These are phyloP conservation scores for Neoscytalidium dimidiatum DNA, from an alignment of 2,329 filamentous ascomycete species.

Conservation along the genomic window DNA sequence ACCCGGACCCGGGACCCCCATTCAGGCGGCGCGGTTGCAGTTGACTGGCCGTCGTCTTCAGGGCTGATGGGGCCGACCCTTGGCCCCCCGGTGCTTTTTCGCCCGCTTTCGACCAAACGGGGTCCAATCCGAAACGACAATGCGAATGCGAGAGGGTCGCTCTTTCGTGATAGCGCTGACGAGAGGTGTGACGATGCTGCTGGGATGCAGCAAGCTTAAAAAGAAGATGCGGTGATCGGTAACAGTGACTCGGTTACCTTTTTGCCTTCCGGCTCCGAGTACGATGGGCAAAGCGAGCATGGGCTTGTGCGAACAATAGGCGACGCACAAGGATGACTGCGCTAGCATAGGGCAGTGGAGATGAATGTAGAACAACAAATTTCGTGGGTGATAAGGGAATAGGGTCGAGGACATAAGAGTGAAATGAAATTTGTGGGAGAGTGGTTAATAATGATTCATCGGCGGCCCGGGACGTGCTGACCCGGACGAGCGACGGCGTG, in stretches of 20 bases:
- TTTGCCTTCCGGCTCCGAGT: background rate
- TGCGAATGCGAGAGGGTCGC: background rate
- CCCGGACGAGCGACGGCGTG: background rate
- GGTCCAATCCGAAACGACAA: background rate
- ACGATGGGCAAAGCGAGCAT: background rate
- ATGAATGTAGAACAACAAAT: background rate
- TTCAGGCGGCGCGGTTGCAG: background rate
- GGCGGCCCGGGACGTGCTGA: background rate
- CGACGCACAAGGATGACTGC: background rate
- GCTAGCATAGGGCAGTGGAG: too few species aligned
- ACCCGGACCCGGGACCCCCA: background rate
- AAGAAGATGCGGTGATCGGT: background rate
- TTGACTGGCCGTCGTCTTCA: background rate
- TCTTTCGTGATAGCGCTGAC: background rate
- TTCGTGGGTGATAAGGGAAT: background rate
- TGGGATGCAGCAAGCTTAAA: conserved; percentile 11
- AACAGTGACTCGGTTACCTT: background rate
- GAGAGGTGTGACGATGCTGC: background rate
- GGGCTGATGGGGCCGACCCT: background rate
- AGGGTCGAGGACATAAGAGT: too few species aligned
- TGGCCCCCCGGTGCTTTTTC: background rate
- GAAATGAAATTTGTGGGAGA: background rate
- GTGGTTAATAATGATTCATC: background rate
- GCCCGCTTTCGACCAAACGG: background rate
- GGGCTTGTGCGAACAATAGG: background rate